Evolutionary conservation across 2,329 filamentous ascomycete species (phyloP).

Genomic region (Trichocomaceae sp.): DNA sequence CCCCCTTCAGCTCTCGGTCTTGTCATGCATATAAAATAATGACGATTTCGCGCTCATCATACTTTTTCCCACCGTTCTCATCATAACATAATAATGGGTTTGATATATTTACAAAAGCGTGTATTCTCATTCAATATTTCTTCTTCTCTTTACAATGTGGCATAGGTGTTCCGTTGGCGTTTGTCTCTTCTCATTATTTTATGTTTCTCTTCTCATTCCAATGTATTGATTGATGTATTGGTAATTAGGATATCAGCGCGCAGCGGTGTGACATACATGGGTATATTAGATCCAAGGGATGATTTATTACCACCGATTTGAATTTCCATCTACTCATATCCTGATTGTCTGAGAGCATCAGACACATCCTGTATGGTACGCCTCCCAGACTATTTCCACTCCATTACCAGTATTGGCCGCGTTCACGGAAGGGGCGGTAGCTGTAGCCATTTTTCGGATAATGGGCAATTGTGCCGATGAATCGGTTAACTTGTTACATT

Average conservation of each 20-base stretch:
- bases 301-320: not conserved
- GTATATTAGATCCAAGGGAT: not conserved
- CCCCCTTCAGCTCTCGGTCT: not conserved
- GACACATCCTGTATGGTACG: slow-evolving; percentile 29
- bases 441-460: slow-evolving; percentile 22
- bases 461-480: slow-evolving; percentile 34
- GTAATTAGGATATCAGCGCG: not conserved
- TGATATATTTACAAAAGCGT: slow-evolving; percentile 1
- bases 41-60: not conserved
- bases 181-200: not conserved
- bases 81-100: slow-evolving; percentile 9
- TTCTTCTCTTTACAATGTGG: not conserved
- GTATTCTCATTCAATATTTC: not conserved
- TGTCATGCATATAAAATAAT: slow-evolving; percentile 4
- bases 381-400: slow-evolving; percentile 24
- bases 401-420: not conserved
- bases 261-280: not conserved
- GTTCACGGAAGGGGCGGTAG: not conserved
- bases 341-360: slow-evolving; percentile 9
- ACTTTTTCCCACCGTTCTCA: not conserved
- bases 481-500: slow-evolving; percentile 34
- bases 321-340: too few relatives aligned
- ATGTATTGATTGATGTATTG: not conserved
- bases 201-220: not conserved
- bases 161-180: slow-evolving; percentile 8